A percentile compares a stretch with the other conserved stretches of the same genome.
Evolutionary conservation across 2,329 filamentous ascomycete genomes (phyloP).

Genomic region (Neopestalotiopsis clavispora): DNA sequence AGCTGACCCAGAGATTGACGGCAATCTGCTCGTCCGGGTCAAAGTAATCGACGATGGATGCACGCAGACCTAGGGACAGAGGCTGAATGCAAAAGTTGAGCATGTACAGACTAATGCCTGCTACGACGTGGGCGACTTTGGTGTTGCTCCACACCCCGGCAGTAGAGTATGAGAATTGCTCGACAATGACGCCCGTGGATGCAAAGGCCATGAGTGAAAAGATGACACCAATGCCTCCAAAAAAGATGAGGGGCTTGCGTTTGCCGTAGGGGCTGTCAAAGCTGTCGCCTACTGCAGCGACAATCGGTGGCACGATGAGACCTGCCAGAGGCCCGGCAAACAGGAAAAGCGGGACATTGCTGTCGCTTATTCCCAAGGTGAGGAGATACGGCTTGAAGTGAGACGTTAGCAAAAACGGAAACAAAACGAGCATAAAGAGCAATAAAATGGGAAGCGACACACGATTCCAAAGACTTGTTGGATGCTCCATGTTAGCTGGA

Average conservation of each 20-base stretch:
- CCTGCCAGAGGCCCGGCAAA: not conserved
- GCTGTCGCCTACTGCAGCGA: not conserved
- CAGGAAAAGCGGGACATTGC: not conserved
- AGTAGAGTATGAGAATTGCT: not conserved
- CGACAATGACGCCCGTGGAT: not conserved
- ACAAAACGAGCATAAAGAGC: not conserved
- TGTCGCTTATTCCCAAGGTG: not conserved
- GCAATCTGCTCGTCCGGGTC: not conserved
- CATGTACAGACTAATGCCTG: not conserved
- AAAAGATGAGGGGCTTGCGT: not conserved
- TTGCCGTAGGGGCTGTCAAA: not conserved
- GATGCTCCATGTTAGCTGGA: not conserved
- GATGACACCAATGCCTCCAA: not conserved
- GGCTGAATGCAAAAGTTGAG: conserved; percentile 1
- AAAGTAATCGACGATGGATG: not conserved
- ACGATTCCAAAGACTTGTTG: not conserved
- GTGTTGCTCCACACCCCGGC: not conserved
- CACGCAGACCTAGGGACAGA: not conserved
- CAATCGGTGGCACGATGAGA: not conserved
- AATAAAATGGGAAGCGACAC: not conserved
- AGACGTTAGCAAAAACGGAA: not conserved
- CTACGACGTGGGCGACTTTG: not conserved
- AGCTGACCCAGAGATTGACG: not conserved
- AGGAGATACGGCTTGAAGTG: not conserved
- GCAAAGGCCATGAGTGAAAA: not conserved